Evolutionary conservation across 2,329 filamentous ascomycete species (phyloP).

Genomic region (Paracamarosporium sp.): DNA sequence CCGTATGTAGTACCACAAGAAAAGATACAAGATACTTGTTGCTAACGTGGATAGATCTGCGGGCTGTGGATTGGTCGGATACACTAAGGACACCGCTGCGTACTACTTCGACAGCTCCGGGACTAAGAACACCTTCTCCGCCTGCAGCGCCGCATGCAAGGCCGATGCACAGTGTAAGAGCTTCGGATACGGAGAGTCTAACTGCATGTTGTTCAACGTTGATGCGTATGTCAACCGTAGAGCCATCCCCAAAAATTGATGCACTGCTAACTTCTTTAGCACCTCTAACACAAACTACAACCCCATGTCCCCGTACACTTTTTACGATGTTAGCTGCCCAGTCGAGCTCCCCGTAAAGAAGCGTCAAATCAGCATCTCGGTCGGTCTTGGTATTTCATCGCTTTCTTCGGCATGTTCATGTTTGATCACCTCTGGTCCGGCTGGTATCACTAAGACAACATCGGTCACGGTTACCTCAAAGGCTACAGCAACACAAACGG

Average conservation of each 20-base stretch:
- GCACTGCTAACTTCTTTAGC: slow-evolving; percentile 14
- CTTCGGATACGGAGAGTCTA: slow-evolving; percentile 42
- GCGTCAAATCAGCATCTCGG: slow-evolving; percentile 37
- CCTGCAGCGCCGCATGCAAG: slow-evolving; percentile 38
- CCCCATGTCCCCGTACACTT: slow-evolving; percentile 42
- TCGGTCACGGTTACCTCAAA: slow-evolving; percentile 22
- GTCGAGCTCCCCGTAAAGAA: slow-evolving; percentile 37
- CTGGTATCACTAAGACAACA: slow-evolving; percentile 30
- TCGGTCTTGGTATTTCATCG: slow-evolving; percentile 24
- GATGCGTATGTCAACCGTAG: slow-evolving; percentile 26
- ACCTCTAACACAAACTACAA: slow-evolving; percentile 41
- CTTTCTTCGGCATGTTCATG: slow-evolving; percentile 40
- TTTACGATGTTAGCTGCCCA: slow-evolving; percentile 38
- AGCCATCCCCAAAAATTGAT: not conserved
- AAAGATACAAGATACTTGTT: not conserved
- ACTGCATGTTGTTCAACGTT: slow-evolving; percentile 43
- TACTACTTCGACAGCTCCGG: slow-evolving; percentile 44
- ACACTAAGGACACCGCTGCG: slow-evolving; percentile 36
- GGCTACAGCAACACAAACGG: slow-evolving; percentile 26
- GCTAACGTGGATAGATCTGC: slow-evolving; percentile 24
- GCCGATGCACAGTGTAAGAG: slow-evolving; percentile 39
- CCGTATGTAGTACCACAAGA: slow-evolving; percentile 24
- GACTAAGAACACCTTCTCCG: slow-evolving; percentile 39
- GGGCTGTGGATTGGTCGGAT: slow-evolving; percentile 38
- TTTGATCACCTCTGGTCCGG: slow-evolving; percentile 35